These are phyloP conservation scores for Apiotrichum sp. DNA, from an alignment of 1,284 basidiomycete genomes.

Conservation along the genomic window DNA sequence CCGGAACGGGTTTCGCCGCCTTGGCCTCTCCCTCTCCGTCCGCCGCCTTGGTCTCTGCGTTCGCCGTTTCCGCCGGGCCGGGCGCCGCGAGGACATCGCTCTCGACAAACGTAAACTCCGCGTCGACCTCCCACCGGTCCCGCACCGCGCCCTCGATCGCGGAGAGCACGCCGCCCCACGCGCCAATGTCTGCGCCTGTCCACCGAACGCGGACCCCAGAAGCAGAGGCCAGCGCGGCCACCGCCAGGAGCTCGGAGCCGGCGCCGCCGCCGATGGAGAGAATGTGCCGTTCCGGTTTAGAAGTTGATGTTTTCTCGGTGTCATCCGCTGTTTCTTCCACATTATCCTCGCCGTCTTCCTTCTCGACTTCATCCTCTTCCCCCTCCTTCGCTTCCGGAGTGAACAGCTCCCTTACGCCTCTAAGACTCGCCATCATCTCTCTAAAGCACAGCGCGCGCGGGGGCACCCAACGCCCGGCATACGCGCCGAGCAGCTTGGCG, in stretches of 20 bases:
- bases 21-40: no score
- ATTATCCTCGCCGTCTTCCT: constrained; percentile 22
- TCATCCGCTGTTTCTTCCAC: background rate
- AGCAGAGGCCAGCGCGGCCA: constrained; percentile 29
- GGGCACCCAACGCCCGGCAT: constrained; percentile 49
- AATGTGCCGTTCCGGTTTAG: constrained; percentile 16
- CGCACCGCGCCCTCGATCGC: constrained; percentile 24
- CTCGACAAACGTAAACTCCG: constrained; percentile 27
- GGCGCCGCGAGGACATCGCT: constrained; percentile 29
- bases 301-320: background rate
- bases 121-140: constrained; percentile 26
- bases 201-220: constrained; percentile 14
- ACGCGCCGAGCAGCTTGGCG: constrained; percentile 37
- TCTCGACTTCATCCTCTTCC: constrained; percentile 22
- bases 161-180: constrained; percentile 31
- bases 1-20: background rate
- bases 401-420: constrained; percentile 36
- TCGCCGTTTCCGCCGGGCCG: constrained; percentile 2
- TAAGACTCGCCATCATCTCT: constrained; percentile 42
- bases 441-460: constrained; percentile 45
- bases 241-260: constrained; percentile 45
- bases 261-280: constrained; percentile 48
- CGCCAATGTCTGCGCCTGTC: constrained; percentile 43
- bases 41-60: no score
- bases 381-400: constrained; percentile 15